phyloP scores from a whole-genome alignment of 2,329 filamentous ascomycete genomes.

The Pseudocercospora cruenta region DNA sequence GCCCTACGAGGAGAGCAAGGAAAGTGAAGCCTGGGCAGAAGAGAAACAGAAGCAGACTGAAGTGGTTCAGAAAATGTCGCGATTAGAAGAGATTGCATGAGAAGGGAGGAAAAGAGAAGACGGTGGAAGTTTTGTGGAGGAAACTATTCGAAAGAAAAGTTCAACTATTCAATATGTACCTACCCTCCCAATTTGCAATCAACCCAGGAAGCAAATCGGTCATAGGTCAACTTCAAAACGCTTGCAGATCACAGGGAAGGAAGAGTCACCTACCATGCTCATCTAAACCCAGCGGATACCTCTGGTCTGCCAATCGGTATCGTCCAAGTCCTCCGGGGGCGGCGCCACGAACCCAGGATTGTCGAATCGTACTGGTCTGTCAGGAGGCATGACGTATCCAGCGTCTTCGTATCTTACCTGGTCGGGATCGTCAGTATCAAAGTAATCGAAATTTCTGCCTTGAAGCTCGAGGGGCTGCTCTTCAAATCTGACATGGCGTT shows the following conservation, averaged over 20 bases:
- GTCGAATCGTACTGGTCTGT: not conserved
- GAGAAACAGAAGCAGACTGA: slow-evolving; percentile 13
- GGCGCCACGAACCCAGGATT: not conserved
- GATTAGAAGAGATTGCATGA: not conserved
- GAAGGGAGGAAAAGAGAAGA: not conserved
- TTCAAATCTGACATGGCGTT: too few species aligned
- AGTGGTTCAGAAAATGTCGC: slow-evolving; percentile 2
- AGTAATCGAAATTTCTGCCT: too few species aligned
- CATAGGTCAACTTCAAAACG: too few species aligned
- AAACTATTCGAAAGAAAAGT: too few species aligned
- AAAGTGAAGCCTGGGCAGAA: slow-evolving; percentile 5
- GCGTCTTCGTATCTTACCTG: not conserved
- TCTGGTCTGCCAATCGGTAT: too few species aligned
- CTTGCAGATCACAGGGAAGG: not conserved
- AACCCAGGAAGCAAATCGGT: too few species aligned
- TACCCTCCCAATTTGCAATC: too few species aligned
- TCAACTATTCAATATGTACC: too few species aligned
- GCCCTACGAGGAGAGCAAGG: not conserved
- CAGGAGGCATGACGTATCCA: not conserved
- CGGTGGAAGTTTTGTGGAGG: not conserved
- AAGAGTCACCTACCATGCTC: not conserved
- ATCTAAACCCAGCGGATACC: too few species aligned
- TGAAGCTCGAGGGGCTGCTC: too few species aligned
- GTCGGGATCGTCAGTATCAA: not conserved
- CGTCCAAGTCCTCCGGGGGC: not conserved